A percentile compares a stretch with the other conserved stretches of the same genome.
Evolutionary conservation across 2,329 filamentous ascomycete species (phyloP).

Genomic region (Plectosphaerella sp.): DNA sequence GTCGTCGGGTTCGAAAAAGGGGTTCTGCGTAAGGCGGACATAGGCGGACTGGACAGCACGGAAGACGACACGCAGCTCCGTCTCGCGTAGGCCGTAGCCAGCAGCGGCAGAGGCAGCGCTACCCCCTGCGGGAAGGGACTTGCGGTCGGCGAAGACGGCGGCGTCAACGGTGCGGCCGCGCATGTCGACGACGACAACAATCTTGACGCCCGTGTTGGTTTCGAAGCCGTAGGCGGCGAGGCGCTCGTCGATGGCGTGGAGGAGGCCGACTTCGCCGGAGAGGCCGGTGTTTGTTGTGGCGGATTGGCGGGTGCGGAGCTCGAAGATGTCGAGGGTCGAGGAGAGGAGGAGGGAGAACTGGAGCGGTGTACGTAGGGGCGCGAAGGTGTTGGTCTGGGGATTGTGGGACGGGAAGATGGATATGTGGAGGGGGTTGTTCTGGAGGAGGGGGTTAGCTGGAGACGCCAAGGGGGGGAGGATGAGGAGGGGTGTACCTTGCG

Average conservation of each 20-base stretch:
- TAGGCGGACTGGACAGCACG: constrained; percentile 91
- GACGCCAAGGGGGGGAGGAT: constrained; percentile 1
- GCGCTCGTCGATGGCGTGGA: constrained; percentile 91
- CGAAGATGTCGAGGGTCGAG: constrained; percentile 89
- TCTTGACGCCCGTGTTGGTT: constrained; percentile 90
- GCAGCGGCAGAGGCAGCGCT: constrained; percentile 12
- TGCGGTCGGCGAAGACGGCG: constrained; percentile 4
- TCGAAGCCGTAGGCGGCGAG: constrained; percentile 93
- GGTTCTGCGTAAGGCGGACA: constrained; percentile 82
- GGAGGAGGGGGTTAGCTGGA: constrained; percentile 5
- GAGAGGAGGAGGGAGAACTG: constrained; percentile 91
- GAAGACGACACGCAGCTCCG: constrained; percentile 89
- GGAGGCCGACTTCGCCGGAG: constrained; percentile 82
- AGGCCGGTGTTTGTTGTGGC: constrained; percentile 39
- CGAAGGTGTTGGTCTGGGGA: constrained; percentile 44
- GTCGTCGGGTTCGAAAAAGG: constrained; percentile 89
- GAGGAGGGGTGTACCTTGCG: constrained; percentile 61
- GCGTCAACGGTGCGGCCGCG: constrained; percentile 58
- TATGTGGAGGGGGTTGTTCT: constrained; percentile 97
- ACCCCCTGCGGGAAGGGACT: neutral
- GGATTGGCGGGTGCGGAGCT: constrained; percentile 72
- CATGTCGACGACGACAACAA: constrained; percentile 89
- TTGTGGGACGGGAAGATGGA: constrained; percentile 78
- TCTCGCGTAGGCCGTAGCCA: constrained; percentile 67
- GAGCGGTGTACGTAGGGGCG: constrained; percentile 65